Percentiles rank a stretch among this genome's conserved stretches.
Evolutionary conservation across 139 green algal species (phyloP).

Genomic region (Auxenochlorella pyrenoidosa): DNA sequence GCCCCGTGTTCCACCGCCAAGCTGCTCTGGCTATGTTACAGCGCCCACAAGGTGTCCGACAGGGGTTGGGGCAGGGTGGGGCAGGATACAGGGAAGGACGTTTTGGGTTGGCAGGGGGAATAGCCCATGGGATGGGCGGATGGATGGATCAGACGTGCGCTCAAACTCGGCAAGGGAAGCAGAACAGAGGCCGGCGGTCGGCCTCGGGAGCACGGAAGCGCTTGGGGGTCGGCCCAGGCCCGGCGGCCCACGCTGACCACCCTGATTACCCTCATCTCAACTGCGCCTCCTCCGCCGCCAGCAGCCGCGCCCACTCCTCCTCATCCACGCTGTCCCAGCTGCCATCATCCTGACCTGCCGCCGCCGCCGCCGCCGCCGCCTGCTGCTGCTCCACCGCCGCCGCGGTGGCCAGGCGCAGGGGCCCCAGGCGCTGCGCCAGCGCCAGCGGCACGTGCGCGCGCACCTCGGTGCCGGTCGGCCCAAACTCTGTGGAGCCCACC

Average conservation of each 20-base stretch:
- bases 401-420: constrained; percentile 7
- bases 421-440: constrained; percentile 41
- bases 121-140: too few relatives aligned
- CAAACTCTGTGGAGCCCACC: constrained; percentile 49
- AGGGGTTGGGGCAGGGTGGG: too few relatives aligned
- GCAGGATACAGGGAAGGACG: too few relatives aligned
- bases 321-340: background rate
- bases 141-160: too few relatives aligned
- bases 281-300: background rate
- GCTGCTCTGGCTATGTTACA: too few relatives aligned
- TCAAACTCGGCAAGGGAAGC: background rate
- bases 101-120: too few relatives aligned
- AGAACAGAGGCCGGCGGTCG: background rate
- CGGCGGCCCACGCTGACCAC: too few relatives aligned
- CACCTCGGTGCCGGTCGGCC: constrained; percentile 40
- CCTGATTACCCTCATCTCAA: background rate
- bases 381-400: constrained; percentile 11
- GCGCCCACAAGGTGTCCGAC: too few relatives aligned
- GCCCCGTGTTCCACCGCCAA: too few relatives aligned
- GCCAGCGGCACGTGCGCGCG: constrained; percentile 49
- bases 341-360: background rate
- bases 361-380: background rate
- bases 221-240: too few relatives aligned
- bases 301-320: background rate
- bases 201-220: background rate